Percentiles rank a stretch among this genome's conserved stretches.
Conservation (phyloP, 805 yeast genomes). For the Yamadazyma kitorensis region DNA sequence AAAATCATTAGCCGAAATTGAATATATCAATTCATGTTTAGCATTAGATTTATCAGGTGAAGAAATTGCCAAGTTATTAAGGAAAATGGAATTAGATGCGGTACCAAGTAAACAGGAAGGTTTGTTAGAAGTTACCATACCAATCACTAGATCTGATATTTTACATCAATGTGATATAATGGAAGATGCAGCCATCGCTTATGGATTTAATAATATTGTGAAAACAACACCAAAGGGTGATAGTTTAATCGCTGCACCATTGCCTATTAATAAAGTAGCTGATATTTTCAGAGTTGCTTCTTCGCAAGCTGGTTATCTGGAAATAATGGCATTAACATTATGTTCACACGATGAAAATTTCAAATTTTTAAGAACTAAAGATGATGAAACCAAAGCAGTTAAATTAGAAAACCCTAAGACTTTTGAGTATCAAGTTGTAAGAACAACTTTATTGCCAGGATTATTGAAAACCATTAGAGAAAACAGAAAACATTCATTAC, state of each 20-base stretch:
- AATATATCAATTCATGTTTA: conserved; percentile 87
- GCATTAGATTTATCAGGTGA: conserved; percentile 74
- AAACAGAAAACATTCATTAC: conserved; percentile 92
- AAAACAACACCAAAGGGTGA: conserved; percentile 77
- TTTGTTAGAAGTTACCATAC: conserved; percentile 66
- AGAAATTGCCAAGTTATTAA: conserved; percentile 65
- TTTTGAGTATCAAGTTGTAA: conserved; percentile 93
- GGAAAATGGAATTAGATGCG: conserved; percentile 79
- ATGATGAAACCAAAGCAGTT: conserved; percentile 78
- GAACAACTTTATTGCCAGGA: conserved; percentile 94
- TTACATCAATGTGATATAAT: conserved; percentile 96
- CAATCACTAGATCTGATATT: conserved; percentile 93
- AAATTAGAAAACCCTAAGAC: conserved; percentile 96
- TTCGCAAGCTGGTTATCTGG: conserved; percentile 94
- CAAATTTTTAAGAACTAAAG: conserved; percentile 71
- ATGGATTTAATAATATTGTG: conserved; percentile 86
- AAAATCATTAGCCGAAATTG: conserved; percentile 66
- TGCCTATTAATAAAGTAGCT: conserved; percentile 85
- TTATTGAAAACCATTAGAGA: conserved; percentile 91
- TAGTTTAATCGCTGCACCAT: conserved; percentile 79
- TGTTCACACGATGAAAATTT: conserved; percentile 98
- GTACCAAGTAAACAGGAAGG: conserved; percentile 47
- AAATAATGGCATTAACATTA: conserved; percentile 91
- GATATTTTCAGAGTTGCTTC: conserved; percentile 90
- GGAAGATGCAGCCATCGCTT: conserved; percentile 98